Conservation (phyloP, 805 yeast genomes). For the Metschnikowia cerradonensis region DNA sequence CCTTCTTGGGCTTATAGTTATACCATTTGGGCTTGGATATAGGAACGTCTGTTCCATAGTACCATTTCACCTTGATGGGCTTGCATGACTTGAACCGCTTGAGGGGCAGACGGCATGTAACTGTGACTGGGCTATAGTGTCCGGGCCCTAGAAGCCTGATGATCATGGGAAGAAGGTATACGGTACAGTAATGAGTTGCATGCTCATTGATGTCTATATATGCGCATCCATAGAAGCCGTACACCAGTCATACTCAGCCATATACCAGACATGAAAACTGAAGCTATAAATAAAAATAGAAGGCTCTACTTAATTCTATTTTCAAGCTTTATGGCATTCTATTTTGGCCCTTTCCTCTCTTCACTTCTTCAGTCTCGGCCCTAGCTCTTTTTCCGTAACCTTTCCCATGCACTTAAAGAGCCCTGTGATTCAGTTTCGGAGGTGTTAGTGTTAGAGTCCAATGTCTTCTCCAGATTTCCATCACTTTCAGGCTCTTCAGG, state of each 20-base stretch:
- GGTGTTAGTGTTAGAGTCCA: neutral
- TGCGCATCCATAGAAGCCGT: neutral
- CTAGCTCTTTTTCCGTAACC: conserved; percentile 12
- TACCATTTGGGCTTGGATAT: conserved; percentile 59
- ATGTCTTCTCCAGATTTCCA: neutral
- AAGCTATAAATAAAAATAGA: too few species aligned
- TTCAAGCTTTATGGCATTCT: neutral
- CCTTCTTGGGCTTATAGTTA: conserved; percentile 45
- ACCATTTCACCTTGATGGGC: conserved; percentile 53
- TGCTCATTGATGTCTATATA: neutral
- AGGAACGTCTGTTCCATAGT: conserved; percentile 79
- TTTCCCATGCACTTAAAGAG: conserved; percentile 17
- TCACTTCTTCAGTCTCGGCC: too few species aligned
- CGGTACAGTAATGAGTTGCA: neutral
- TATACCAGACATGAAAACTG: neutral
- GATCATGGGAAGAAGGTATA: neutral
- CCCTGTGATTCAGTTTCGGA: neutral
- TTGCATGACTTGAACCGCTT: conserved; percentile 3
- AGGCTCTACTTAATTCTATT: too few species aligned
- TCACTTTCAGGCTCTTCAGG: conserved; percentile 5
- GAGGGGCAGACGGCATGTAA: neutral
- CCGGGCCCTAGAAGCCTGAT: neutral
- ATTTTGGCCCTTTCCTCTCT: too few species aligned
- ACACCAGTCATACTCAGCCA: neutral
- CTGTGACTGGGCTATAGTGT: neutral